Base-by-base conservation (phyloP, 2,329 filamentous ascomycete genomes). In the Raffaelea deltoideospora region DNA sequence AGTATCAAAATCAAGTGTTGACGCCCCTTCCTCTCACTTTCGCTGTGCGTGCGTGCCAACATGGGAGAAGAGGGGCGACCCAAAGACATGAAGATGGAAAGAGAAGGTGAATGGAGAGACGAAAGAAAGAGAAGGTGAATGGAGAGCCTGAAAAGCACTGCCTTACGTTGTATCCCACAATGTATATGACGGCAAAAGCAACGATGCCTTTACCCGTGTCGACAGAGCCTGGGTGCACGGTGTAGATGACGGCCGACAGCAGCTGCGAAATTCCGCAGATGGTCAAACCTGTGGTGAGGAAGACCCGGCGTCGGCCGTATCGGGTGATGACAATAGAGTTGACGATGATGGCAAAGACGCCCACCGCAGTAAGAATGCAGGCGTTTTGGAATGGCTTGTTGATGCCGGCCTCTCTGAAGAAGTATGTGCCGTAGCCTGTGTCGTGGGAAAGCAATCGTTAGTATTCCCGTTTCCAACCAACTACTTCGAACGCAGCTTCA, bases 371-470 rank as follows among this genome's bases (percentile, higher is more conserved):
- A 13, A 73, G 57, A 32, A 73, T 68, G 47, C 69, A 71, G 13
- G 63, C 57, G 52, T 72, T 73, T 45, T 65, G 63, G 47, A 74
- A 74, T 9, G 69, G 60, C 34, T 67, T 59, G 24, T 63, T 58
- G 5, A 74, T 65, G 32, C 64, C 58, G 26, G 69, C 67, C 64
- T 73, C 72, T 45, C 66, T 60, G 48, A 75, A 70, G 57, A 74
- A 74, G 50, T 74, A 75, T 2, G 69, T 72, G 19, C 61, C 60
- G 44, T 67, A 69, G 1, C 64, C 67, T 69, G 22, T 6, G 7
- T 11, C 10, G 24, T 41, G 23, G 43, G 37, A 18, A 14, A 29
- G 22, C 3, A 14, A n/a, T n/a, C n/a, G n/a, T n/a, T n/a, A n/a
- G n/a, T n/a, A n/a, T n/a, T n/a, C n/a, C n/a, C n/a, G n/a, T n/a